Base-by-base conservation (phyloP, 177 flowering plant species). In the Vitis hybrid region DNA sequence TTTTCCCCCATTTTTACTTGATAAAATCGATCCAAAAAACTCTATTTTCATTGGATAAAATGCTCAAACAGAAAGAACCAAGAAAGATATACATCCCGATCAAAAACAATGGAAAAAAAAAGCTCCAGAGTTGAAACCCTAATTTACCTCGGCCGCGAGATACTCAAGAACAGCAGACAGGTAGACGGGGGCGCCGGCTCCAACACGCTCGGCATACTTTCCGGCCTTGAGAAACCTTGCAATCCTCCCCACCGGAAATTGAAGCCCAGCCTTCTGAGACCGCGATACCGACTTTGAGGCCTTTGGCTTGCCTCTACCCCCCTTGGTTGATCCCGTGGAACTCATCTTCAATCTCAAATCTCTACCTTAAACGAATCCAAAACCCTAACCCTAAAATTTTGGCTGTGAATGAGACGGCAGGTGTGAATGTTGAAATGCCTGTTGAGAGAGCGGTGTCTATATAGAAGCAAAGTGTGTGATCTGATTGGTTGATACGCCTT, bases 161-260 rank as follows among this genome's bases (percentile, higher is more conserved):
- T 84, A 86, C 64, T 84, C 87, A 13, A 86, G 88, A 21, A 86
- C 88, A 12, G 90, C 88, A 9, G 91, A 79, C 61, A 87, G 86
- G 19, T 87, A 87, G 17, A 87, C 91, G 1, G 91, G 91, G 23
- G 91, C 86, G 2, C 89, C 91, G 15, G 91, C 86, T 12, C 88
- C 88, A 19, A 87, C 88, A 14, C 90, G 88, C 65, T 85, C 85
- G 19, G 90, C 88, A 26, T 87, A 87, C 70, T 82, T 85, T 11
- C 91, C 91, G 11, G 86, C 82, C 70, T 87, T 85, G 52, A 87
- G 80, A 26, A 84, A 87, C 55, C 90, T 69, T 0, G 90, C 90
- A 75, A 87, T 87, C 68, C 90, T 78, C 0, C 90, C 90, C 3
- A 87, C 91, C 1, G 91, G 91, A 17, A 87, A 87, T 77, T 87